These are phyloP conservation scores for Skeletonema marinoi DNA, from an alignment of 108 stramenopile genomes.

Conservation along the genomic window DNA sequence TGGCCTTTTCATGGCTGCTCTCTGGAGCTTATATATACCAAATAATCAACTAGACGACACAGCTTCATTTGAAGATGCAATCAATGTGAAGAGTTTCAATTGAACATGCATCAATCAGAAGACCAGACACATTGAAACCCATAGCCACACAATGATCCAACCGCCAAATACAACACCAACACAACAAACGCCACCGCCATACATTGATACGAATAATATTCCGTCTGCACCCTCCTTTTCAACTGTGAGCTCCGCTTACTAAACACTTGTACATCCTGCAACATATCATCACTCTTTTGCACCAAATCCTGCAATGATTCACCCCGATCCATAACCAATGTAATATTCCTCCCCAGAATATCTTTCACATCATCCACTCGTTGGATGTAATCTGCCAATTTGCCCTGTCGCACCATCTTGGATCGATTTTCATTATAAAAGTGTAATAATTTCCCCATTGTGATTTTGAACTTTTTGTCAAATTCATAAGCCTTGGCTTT, in stretches of 20 bases:
- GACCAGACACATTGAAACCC: neutral
- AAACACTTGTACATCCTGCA: slow-evolving; percentile 59
- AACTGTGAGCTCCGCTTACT: slow-evolving; percentile 16
- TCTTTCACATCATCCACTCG: slow-evolving; percentile 75
- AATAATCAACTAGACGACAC: too few species aligned
- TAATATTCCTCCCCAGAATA: slow-evolving; percentile 70
- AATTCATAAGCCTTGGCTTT: slow-evolving; percentile 73
- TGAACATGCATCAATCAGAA: neutral
- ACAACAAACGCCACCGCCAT: slow-evolving; percentile 14
- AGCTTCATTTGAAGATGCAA: neutral
- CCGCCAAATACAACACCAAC: slow-evolving; percentile 9
- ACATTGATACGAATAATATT: slow-evolving; percentile 5
- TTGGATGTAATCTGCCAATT: slow-evolving; percentile 40
- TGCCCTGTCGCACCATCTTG: slow-evolving; percentile 49
- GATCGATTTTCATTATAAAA: slow-evolving; percentile 74
- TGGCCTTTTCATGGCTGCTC: neutral
- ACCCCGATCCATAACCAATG: slow-evolving; percentile 60
- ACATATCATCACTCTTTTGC: slow-evolving; percentile 55
- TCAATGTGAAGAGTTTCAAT: neutral
- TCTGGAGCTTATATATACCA: neutral
- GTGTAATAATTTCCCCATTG: slow-evolving; percentile 63
- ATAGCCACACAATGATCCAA: slow-evolving; percentile 8
- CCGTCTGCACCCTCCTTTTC: neutral
- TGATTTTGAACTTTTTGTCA: slow-evolving; percentile 63
- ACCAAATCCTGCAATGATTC: slow-evolving; percentile 54